phyloP scores from a whole-genome alignment of 2,329 filamentous ascomycete genomes.

The Fusarium virguliforme region DNA sequence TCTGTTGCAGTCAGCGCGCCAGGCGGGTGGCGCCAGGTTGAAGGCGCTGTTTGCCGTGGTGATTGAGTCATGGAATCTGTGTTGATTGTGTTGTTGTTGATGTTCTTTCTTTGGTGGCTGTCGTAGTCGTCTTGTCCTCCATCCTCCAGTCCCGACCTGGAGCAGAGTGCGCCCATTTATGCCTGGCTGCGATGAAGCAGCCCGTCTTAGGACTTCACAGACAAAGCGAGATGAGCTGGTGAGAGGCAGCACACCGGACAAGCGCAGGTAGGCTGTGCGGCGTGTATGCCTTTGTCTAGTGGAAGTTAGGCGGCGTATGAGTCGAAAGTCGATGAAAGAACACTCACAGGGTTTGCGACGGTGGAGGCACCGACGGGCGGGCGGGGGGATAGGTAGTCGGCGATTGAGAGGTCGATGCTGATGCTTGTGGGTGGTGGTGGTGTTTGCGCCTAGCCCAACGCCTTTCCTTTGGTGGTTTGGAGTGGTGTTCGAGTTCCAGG shows the following conservation, averaged over 20 bases:
- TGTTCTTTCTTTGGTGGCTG: constrained; percentile 27
- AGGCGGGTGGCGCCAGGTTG: constrained; percentile 21
- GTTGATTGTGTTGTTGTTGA: constrained; percentile 16
- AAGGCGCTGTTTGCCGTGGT: constrained; percentile 29
- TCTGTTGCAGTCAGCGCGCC: constrained; percentile 25
- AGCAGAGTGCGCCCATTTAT: constrained; percentile 53
- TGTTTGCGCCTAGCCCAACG: constrained; percentile 25
- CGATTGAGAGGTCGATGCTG: neutral
- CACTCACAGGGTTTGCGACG: constrained; percentile 41
- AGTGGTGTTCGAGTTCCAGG: neutral
- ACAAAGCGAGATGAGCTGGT: constrained; percentile 5
- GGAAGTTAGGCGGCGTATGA: constrained; percentile 26
- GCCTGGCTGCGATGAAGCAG: constrained; percentile 6
- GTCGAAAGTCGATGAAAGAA: constrained; percentile 31
- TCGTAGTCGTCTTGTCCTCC: constrained; percentile 28
- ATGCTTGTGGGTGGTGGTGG: constrained; percentile 3
- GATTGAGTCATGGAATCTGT: constrained; percentile 32
- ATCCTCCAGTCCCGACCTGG: constrained; percentile 40
- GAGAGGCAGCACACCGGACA: constrained; percentile 13
- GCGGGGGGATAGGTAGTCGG: constrained; percentile 16
- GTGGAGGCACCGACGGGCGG: constrained; percentile 28
- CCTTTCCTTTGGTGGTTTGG: neutral
- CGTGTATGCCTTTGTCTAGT: constrained; percentile 17
- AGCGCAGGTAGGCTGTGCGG: constrained; percentile 12
- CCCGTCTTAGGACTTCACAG: constrained; percentile 5